These are phyloP conservation scores for Wickerhamiella dianesei DNA, from an alignment of 805 yeast species.

Conservation along the genomic window DNA sequence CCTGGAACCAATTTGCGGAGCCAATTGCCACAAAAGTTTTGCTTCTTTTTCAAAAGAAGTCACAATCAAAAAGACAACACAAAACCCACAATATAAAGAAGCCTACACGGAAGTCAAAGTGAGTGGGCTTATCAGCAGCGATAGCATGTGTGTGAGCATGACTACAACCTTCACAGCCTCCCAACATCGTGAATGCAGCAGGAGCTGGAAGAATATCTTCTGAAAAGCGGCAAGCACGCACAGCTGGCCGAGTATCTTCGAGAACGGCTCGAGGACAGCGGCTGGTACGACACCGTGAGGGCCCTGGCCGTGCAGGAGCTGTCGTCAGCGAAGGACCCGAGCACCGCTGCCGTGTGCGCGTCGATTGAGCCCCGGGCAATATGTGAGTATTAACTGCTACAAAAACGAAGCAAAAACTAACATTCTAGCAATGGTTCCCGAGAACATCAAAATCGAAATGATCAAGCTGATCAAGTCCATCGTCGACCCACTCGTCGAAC, in stretches of 20 bases:
- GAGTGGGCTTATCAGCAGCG: too few relatives aligned
- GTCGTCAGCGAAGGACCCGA: conserved; percentile 32
- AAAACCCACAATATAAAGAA: too few relatives aligned
- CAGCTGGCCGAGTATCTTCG: conserved; percentile 49
- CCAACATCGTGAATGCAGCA: conserved; percentile 1
- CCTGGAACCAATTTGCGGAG: too few relatives aligned
- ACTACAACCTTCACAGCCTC: too few relatives aligned
- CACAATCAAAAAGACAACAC: too few relatives aligned
- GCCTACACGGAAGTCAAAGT: too few relatives aligned
- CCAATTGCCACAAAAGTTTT: too few relatives aligned
- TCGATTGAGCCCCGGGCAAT: conserved; percentile 53
- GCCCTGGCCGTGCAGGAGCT: conserved; percentile 38
- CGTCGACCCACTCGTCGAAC: conserved; percentile 24
- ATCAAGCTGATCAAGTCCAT: conserved; percentile 34
- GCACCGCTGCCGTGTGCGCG: conserved; percentile 39
- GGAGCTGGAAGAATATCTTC: conserved; percentile 15
- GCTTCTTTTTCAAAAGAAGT: too few relatives aligned
- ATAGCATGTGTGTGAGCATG: too few relatives aligned
- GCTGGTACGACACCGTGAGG: conserved; percentile 73
- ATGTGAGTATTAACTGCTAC: conserved; percentile 25
- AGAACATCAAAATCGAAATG: conserved; percentile 44
- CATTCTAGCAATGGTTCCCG: conserved; percentile 41
- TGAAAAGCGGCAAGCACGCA: conserved; percentile 15
- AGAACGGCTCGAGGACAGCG: conserved; percentile 54
- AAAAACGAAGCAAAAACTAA: too few relatives aligned